Conservation (phyloP, 805 yeast species). For the Candida loeiensis region DNA sequence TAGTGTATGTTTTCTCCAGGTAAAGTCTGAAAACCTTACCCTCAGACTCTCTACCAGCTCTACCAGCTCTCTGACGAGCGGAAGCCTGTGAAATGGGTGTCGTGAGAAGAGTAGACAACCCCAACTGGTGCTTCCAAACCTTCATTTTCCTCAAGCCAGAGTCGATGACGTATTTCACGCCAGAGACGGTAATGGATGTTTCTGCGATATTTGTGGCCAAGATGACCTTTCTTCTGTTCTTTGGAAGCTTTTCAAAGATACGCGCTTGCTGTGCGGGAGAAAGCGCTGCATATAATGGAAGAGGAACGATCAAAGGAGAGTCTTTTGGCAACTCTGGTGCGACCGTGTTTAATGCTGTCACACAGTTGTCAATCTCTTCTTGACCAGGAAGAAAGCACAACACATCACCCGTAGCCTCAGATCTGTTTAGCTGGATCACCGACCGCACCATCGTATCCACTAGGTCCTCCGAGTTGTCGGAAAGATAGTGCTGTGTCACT, state of each 20-base stretch:
- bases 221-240: constrained; percentile 77
- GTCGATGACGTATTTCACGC: constrained; percentile 89
- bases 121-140: constrained; percentile 91
- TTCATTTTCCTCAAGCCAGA: constrained; percentile 90
- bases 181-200: constrained; percentile 94
- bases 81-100: constrained; percentile 92
- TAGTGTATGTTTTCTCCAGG: constrained; percentile 64
- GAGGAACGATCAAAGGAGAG: constrained; percentile 70
- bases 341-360: constrained; percentile 52
- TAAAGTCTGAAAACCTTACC: constrained; percentile 89
- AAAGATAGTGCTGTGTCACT: constrained; percentile 68
- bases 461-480: constrained; percentile 69
- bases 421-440: constrained; percentile 70
- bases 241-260: constrained; percentile 66
- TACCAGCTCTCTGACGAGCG: constrained; percentile 92
- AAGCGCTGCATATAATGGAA: constrained; percentile 91
- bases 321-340: constrained; percentile 67
- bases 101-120: constrained; percentile 86
- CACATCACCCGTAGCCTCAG: constrained; percentile 88
- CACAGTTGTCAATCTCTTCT: constrained; percentile 91
- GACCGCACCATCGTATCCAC: constrained; percentile 76
- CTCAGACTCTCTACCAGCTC: constrained; percentile 95
- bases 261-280: constrained; percentile 79
- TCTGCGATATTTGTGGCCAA: constrained; percentile 96
- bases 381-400: constrained; percentile 93